These are phyloP conservation scores for Cadophora malorum DNA, from an alignment of 2,329 filamentous ascomycete genomes.

Conservation along the genomic window DNA sequence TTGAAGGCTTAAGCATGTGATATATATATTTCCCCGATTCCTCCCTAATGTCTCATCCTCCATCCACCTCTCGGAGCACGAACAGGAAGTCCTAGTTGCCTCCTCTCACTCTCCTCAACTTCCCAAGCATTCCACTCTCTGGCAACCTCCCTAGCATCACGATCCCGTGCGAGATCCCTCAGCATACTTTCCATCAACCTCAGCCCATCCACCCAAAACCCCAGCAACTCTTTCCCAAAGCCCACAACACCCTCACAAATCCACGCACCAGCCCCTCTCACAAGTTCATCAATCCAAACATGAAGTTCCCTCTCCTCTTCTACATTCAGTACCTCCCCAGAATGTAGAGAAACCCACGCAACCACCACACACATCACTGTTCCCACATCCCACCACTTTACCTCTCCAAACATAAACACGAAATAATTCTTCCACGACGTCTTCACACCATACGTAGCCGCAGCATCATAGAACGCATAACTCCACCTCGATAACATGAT, in stretches of 20 bases:
- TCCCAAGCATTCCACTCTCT: constrained; percentile 12
- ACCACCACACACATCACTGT: neutral
- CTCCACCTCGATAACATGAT: neutral
- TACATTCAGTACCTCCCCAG: neutral
- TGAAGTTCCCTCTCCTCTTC: constrained; percentile 9
- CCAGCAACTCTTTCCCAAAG: neutral
- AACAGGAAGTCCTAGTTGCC: constrained; percentile 4
- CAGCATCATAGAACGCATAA: neutral
- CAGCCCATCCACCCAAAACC: neutral
- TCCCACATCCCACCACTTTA: neutral
- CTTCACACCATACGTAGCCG: neutral
- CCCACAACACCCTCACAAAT: neutral
- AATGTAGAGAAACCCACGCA: neutral
- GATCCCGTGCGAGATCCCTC: no score
- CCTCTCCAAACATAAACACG: neutral
- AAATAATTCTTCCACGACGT: neutral
- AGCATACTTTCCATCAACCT: neutral
- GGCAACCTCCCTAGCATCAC: neutral
- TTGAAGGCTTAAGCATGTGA: no score
- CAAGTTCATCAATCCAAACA: neutral
- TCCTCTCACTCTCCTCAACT: constrained; percentile 1
- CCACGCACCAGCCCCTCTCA: neutral
- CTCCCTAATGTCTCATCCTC: neutral
- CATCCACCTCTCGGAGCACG: neutral
- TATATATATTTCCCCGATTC: no score